Evolutionary conservation across 768 basidiomycete genomes (phyloP).

Genomic region (Phanerodontia chrysosporium): DNA sequence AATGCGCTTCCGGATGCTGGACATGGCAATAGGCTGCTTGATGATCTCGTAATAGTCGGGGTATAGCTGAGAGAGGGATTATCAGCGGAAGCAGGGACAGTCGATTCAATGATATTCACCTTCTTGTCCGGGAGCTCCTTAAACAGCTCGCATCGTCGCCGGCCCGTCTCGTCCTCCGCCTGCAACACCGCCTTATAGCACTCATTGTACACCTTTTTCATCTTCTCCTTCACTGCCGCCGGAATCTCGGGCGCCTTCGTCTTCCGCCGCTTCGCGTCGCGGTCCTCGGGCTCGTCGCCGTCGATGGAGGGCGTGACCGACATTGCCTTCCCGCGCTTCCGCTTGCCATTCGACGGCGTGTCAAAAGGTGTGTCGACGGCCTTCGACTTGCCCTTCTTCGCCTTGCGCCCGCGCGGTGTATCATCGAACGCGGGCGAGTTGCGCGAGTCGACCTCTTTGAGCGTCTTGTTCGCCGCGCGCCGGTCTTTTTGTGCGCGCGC

Average conservation of each 20-base stretch:
- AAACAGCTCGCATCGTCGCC: constrained; percentile 85
- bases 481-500: constrained; percentile 62
- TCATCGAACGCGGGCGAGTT: constrained; percentile 23
- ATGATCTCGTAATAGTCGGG: constrained; percentile 94
- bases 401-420: constrained; percentile 47
- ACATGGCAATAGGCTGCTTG: constrained; percentile 80
- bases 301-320: constrained; percentile 72
- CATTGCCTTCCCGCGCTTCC: constrained; percentile 75
- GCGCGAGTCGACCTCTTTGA: constrained; percentile 46
- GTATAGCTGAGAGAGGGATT: constrained; percentile 57
- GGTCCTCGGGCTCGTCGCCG: constrained; percentile 77
- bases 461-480: constrained; percentile 52
- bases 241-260: constrained; percentile 58
- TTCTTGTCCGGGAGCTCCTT: constrained; percentile 78
- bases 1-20: constrained; percentile 76
- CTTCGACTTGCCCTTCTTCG: constrained; percentile 58
- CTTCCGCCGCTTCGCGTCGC: constrained; percentile 84
- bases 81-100: neutral
- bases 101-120: constrained; percentile 29
- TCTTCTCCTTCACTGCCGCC: constrained; percentile 59
- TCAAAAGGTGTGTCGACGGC: constrained; percentile 31
- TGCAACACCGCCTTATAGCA: constrained; percentile 69
- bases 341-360: constrained; percentile 53
- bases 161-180: constrained; percentile 59
- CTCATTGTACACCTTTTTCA: constrained; percentile 82